Conservation (phyloP, 1,139 yeast genomes). For the Magnusiomyces ingens region DNA sequence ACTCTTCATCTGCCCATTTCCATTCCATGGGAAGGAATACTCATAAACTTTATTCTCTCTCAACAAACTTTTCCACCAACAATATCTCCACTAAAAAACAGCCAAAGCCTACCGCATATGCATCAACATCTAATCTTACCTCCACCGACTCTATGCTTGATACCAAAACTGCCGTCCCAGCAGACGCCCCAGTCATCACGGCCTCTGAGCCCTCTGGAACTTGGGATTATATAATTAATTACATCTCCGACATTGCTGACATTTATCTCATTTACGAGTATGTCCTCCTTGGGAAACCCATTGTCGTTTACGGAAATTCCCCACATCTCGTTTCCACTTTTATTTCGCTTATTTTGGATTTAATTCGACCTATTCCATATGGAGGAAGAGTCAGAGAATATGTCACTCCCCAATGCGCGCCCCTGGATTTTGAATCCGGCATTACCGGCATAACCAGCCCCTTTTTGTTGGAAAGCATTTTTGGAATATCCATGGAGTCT, state of each 20-base stretch:
- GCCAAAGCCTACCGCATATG: conserved; percentile 1
- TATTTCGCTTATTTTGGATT: conserved; percentile 22
- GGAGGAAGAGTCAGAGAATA: conserved; percentile 24
- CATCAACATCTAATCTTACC: conserved; percentile 8
- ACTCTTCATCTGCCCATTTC: conserved; percentile 10
- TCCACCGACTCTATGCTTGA: conserved; percentile 6
- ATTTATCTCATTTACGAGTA: conserved; percentile 27
- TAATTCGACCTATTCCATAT: conserved; percentile 25
- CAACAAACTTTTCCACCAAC: background rate
- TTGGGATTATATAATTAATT: conserved; percentile 21
- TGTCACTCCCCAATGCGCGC: conserved; percentile 18
- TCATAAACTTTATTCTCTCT: conserved; percentile 2
- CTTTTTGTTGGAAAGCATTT: conserved; percentile 18
- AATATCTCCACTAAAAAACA: background rate
- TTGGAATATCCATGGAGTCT: background rate
- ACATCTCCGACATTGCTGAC: conserved; percentile 20
- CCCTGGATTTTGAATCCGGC: conserved; percentile 15
- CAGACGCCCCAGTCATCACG: conserved; percentile 15
- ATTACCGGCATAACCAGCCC: conserved; percentile 28
- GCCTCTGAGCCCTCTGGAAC: conserved; percentile 20
- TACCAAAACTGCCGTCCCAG: background rate
- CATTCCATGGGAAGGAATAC: conserved; percentile 8
- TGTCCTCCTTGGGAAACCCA: conserved; percentile 22
- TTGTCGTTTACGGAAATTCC: conserved; percentile 23
- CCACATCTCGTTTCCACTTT: conserved; percentile 27